A percentile compares a stretch with the other conserved stretches of the same genome.
Evolutionary conservation across 306 rosid genomes (phyloP).

Genomic region (Inga oerstediana): DNA sequence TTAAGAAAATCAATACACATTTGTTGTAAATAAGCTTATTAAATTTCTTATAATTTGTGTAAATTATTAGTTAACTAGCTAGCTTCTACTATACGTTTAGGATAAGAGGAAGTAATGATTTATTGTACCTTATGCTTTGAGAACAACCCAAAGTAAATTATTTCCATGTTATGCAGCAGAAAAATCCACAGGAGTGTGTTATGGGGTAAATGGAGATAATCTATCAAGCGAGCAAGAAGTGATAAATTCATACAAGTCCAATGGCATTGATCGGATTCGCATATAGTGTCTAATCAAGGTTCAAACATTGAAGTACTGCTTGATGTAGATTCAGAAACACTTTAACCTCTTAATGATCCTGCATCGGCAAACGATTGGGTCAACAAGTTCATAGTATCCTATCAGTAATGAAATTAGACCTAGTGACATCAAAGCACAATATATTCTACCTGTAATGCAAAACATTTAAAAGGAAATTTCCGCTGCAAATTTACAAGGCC

Average conservation of each 20-base stretch:
- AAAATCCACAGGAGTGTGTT: neutral
- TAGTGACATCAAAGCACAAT: slow-evolving; percentile 1
- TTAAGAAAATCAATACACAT: no score
- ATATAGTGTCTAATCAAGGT: neutral
- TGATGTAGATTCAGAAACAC: neutral
- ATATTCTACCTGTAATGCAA: slow-evolving; percentile 36
- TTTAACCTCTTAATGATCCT: neutral
- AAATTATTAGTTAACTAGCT: no score
- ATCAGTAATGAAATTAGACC: slow-evolving; percentile 56
- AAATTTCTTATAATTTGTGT: no score
- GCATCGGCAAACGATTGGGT: neutral
- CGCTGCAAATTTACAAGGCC: slow-evolving; percentile 45
- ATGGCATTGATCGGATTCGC: neutral
- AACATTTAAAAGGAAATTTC: slow-evolving; percentile 44
- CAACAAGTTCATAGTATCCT: slow-evolving; percentile 20
- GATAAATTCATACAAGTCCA: neutral
- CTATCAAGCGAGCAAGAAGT: neutral
- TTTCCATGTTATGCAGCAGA: neutral
- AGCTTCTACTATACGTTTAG: no score
- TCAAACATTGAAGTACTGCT: neutral
- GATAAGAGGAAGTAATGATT: no score
- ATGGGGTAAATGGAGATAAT: neutral
- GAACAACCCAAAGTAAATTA: neutral
- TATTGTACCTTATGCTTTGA: neutral
- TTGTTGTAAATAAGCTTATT: no score